These are phyloP conservation scores for Pulveroboletus sp. DNA, from an alignment of 768 basidiomycete species.

Conservation along the genomic window DNA sequence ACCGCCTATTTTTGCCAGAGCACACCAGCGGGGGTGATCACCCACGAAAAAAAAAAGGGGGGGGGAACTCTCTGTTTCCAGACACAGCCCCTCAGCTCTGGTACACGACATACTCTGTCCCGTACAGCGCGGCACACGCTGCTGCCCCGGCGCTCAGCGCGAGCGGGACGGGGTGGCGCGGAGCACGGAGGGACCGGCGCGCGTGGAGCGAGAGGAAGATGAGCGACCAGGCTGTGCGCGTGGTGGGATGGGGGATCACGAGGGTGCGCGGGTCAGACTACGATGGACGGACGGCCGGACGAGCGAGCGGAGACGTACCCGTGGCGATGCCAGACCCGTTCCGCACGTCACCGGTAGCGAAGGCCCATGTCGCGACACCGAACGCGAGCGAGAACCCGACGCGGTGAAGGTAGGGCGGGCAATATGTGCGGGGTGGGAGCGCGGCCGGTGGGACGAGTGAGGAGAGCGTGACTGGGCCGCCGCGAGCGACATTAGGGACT, in stretches of 20 bases:
- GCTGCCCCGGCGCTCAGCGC: slow-evolving; percentile 30
- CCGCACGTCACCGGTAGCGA: slow-evolving; percentile 34
- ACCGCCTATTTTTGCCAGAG: neutral
- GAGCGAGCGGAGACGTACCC: slow-evolving; percentile 7
- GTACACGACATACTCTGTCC: slow-evolving; percentile 27
- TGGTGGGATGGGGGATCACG: too few relatives aligned
- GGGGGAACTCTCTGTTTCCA: neutral
- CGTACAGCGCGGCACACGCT: slow-evolving; percentile 25
- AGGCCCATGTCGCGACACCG: slow-evolving; percentile 41
- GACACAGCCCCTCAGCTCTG: slow-evolving; percentile 16
- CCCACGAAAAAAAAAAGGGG: neutral
- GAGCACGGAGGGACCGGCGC: slow-evolving; percentile 29
- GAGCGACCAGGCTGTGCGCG: slow-evolving; percentile 39
- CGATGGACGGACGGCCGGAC: too few relatives aligned
- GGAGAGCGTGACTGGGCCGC: slow-evolving; percentile 32
- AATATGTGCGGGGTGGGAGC: slow-evolving; percentile 24
- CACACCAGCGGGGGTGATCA: neutral
- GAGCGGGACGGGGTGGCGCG: slow-evolving; percentile 32
- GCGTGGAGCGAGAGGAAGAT: slow-evolving; percentile 40
- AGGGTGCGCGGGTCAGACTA: neutral
- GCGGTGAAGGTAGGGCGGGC: slow-evolving; percentile 41
- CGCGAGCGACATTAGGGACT: neutral
- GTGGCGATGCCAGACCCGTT: slow-evolving; percentile 45
- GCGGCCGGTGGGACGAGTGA: slow-evolving; percentile 33
- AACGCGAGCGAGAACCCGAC: slow-evolving; percentile 42